A percentile compares a stretch with the other conserved stretches of the same genome.
These are phyloP conservation scores for Elsinoe fawcettii DNA, from an alignment of 2,329 filamentous ascomycete genomes.

Conservation along the genomic window DNA sequence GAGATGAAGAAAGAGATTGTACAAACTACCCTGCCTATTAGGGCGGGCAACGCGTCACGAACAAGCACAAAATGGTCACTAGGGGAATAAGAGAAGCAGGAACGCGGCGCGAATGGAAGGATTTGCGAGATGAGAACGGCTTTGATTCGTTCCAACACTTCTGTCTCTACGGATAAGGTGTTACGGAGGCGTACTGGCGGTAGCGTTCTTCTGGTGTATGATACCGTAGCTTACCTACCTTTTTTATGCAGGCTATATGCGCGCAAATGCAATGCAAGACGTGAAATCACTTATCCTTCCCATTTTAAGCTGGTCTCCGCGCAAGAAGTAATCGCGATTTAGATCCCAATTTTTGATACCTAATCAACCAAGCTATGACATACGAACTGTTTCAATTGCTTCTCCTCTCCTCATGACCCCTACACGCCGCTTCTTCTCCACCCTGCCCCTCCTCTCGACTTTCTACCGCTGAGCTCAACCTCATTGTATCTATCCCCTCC, in stretches of 20 bases:
- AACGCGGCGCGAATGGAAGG: background rate
- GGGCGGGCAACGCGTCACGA: background rate
- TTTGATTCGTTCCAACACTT: background rate
- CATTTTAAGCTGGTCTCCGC: background rate
- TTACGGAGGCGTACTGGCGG: too few relatives aligned
- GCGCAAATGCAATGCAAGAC: background rate
- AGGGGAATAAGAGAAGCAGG: background rate
- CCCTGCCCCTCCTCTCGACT: too few relatives aligned
- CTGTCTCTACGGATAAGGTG: conserved; percentile 1
- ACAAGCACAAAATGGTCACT: background rate
- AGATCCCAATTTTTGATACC: conserved; percentile 4
- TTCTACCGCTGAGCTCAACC: too few relatives aligned
- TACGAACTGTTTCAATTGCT: background rate
- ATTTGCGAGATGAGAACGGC: background rate
- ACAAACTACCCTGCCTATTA: background rate
- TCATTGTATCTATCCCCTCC: background rate
- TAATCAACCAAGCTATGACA: conserved; percentile 13
- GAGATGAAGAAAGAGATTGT: background rate
- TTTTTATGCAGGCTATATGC: background rate
- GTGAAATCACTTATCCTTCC: too few relatives aligned
- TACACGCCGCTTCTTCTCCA: too few relatives aligned
- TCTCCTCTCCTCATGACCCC: background rate
- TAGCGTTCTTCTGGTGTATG: conserved; percentile 1
- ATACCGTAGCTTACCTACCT: background rate
- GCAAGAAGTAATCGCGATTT: background rate